Conservation (phyloP, 1,284 basidiomycete genomes). For the Ceratobasidium sp. region DNA sequence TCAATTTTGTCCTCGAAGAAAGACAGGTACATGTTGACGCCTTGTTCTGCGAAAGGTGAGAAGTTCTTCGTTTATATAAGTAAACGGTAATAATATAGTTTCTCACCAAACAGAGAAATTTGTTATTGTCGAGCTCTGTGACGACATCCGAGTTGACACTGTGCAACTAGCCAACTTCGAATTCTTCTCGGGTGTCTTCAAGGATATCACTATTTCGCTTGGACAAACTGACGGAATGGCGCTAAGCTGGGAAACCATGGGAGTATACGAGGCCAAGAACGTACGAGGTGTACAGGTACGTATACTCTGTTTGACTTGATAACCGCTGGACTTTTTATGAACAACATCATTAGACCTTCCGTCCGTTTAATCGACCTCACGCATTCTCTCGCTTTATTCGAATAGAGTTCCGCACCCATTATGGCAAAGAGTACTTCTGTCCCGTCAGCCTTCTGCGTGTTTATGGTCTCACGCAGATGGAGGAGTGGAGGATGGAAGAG, state of each 20-base stretch:
- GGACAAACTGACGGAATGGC: slow-evolving; percentile 72
- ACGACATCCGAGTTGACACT: slow-evolving; percentile 90
- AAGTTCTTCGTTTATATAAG: background rate
- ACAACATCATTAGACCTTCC: slow-evolving; percentile 69
- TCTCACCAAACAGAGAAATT: slow-evolving; percentile 66
- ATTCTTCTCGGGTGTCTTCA: slow-evolving; percentile 98
- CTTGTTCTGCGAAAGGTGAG: slow-evolving; percentile 67
- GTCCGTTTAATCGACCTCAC: slow-evolving; percentile 70
- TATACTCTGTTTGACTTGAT: slow-evolving; percentile 37
- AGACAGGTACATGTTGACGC: slow-evolving; percentile 97
- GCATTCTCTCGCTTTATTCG: slow-evolving; percentile 94
- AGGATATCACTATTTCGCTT: slow-evolving; percentile 88
- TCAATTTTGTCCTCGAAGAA: slow-evolving; percentile 90
- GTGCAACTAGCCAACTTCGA: slow-evolving; percentile 97
- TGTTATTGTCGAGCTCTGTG: slow-evolving; percentile 95
- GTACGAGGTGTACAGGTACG: slow-evolving; percentile 90
- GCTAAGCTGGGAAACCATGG: slow-evolving; percentile 75
- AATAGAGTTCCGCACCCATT: slow-evolving; percentile 94
- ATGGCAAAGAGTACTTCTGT: slow-evolving; percentile 96
- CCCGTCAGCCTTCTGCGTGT: slow-evolving; percentile 93
- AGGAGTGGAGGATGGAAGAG: slow-evolving; percentile 92
- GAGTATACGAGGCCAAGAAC: slow-evolving; percentile 88
- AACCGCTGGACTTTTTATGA: background rate
- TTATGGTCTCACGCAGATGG: slow-evolving; percentile 96
- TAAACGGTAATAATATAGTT: background rate